Evolutionary conservation across 306 rosid species (phyloP), one percentile per base, ranked within the genome.

Genomic region (Biancaea sappan): DNA sequence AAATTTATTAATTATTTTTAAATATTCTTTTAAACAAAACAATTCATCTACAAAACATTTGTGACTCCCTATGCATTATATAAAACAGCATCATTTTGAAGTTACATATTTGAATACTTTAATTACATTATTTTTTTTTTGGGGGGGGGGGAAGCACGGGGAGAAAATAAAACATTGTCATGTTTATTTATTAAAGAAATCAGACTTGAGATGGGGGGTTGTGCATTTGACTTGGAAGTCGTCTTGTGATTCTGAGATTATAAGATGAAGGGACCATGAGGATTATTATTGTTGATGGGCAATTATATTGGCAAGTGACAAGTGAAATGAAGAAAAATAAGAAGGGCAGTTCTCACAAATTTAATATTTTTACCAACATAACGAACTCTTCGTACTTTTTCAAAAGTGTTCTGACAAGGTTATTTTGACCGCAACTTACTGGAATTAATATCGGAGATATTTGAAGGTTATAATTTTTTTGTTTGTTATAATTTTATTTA

Each of bases 361-460:
- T 69, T 22, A 79, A 62, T 76, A 16, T 26, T 15, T 15, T 48
- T 31, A 57, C 81, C 71, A 44, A 60, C 38, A 50, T 3, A 52
- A 68, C 53, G 68, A 66, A 52, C 18, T 5, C 58, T 43, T 37
- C 35, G 8, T 32, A 31, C 24, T 24, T 16, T 16, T 21, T n/a
- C 66, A 21, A 8, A 50, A 24, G 19, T 8, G 4, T 2, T 19
- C 37, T 21, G 66, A 18, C 2, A 24, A 16, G 37, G 41, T 13
- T 48, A 57, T 83, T 51, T 71, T 68, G 41, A 12, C 76, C 56
- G 75, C 34, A 69, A 46, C 77, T 64, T 53, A 34, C 21, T n/a
- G n/a, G n/a, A n/a, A n/a, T n/a, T n/a, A n/a, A n/a, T n/a, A n/a
- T n/a, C n/a, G n/a, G n/a, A n/a, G n/a, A n/a, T n/a, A n/a, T n/a